These are phyloP conservation scores for Pezicula neosporulosa DNA, from an alignment of 2,329 filamentous ascomycete species.

Conservation along the genomic window DNA sequence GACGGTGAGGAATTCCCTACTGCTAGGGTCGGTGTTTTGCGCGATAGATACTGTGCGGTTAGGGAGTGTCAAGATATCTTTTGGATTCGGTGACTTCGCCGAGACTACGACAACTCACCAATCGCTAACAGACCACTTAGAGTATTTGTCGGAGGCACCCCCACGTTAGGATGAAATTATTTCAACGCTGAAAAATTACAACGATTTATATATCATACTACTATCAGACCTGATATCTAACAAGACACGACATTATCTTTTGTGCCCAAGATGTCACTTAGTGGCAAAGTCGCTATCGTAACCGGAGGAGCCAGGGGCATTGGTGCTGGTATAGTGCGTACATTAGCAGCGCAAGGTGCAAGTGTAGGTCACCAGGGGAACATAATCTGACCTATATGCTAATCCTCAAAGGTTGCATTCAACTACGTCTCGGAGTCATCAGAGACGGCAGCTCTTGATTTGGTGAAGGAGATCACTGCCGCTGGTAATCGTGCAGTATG, in stretches of 20 bases:
- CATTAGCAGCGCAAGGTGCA: slow-evolving; percentile 43
- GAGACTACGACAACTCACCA: no score
- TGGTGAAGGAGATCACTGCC: slow-evolving; percentile 12
- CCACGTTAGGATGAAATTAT: no score
- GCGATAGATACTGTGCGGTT: no score
- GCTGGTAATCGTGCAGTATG: slow-evolving; percentile 11
- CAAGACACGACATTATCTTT: not conserved
- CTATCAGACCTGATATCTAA: not conserved
- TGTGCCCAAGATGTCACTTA: not conserved
- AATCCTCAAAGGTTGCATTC: slow-evolving; percentile 29
- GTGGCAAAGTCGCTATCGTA: slow-evolving; percentile 7
- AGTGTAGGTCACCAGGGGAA: slow-evolving; percentile 21
- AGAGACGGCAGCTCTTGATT: slow-evolving; percentile 33
- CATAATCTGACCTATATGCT: not conserved
- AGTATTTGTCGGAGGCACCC: no score
- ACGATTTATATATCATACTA: no score
- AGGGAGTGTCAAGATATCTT: no score
- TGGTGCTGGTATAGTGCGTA: slow-evolving; percentile 42
- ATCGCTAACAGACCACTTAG: no score
- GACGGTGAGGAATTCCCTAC: no score
- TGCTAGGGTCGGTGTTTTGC: no score
- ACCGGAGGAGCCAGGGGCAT: slow-evolving; percentile 35
- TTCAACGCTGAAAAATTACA: no score
- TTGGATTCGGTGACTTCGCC: no score
- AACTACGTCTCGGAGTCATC: slow-evolving; percentile 8